These are phyloP conservation scores for Lotmaria passim DNA, from an alignment of 208 protist genomes.

Conservation along the genomic window DNA sequence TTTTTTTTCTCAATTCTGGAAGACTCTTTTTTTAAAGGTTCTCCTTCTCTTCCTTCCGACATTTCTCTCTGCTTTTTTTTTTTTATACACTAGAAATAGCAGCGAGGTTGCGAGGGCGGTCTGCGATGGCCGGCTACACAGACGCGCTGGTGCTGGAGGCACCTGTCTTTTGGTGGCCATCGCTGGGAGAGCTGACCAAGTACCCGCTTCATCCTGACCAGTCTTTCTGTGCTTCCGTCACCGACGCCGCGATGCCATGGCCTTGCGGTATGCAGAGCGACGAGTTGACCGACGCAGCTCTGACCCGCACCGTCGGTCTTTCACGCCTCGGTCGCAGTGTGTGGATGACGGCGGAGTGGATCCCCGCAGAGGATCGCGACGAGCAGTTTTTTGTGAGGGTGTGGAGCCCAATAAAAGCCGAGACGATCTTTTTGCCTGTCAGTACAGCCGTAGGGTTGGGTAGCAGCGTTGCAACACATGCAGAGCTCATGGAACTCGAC, in stretches of 20 bases:
- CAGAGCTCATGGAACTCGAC: slow-evolving; percentile 9
- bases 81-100: background rate
- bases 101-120: background rate
- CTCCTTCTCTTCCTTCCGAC: too few relatives aligned
- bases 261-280: background rate
- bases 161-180: slow-evolving; percentile 74
- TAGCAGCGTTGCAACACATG: slow-evolving; percentile 4
- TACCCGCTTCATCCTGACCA: slow-evolving; percentile 49
- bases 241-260: slow-evolving; percentile 35
- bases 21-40: too few relatives aligned
- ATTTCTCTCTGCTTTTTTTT: background rate
- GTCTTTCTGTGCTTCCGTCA: slow-evolving; percentile 56
- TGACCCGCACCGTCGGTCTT: slow-evolving; percentile 33
- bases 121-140: slow-evolving; percentile 44
- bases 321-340: slow-evolving; percentile 65
- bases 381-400: slow-evolving; percentile 28
- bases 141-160: slow-evolving; percentile 61
- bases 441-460: slow-evolving; percentile 17
- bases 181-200: slow-evolving; percentile 37
- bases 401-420: slow-evolving; percentile 49
- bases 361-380: background rate
- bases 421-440: slow-evolving; percentile 23
- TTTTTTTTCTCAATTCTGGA: too few relatives aligned
- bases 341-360: slow-evolving; percentile 57
- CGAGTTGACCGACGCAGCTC: background rate